Evolutionary conservation across 2,329 filamentous ascomycete genomes (phyloP), one percentile per base, ranked within the genome.

Genomic region (Lecanicillium sp.): DNA sequence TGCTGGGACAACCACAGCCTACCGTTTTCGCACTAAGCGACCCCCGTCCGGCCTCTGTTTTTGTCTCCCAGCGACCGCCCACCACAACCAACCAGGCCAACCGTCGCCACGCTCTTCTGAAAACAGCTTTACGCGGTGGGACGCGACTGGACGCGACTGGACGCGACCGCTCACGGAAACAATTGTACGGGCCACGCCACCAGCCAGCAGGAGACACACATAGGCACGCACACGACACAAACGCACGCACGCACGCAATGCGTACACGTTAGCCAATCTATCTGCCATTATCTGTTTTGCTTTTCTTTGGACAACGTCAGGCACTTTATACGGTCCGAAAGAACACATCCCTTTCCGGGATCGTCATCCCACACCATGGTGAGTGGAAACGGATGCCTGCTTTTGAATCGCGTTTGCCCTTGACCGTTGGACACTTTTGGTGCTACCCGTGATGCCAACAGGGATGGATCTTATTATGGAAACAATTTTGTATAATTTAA

Each of bases 331-430:
- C n/a, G n/a, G n/a, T n/a, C n/a, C 47, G 32, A 24, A 27, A 42
- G 36, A 48, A 52, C 26, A 29, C 12, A 7, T 12, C 36, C 21
- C 17, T 8, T 14, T 12, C 14, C 39, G 29, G 37, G 21, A 39
- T 24, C 35, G 11, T 33, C 19, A n/a, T 29, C 45, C 48, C 54
- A 52, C 48, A 51, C 53, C 49, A 79, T 81, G 72, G 74, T 74
- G 60, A 77, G 44, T 48, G 9, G n/a, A 23, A 17, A 20, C 36
- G 4, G 17, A 23, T 2, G 32, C 15, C 12, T 36, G 39, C 19
- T 29, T 32, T 14, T 11, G 30, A 17, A 24, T 26, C 40, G 20
- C 29, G n/a, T 20, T 32, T 37, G 6, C 21, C 39, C 11, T 15
- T 24, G n/a, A n/a, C 26, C 37, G 12, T 14, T 14, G 9, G 21